These are phyloP conservation scores for Penicillium vulpinum DNA, from an alignment of 2,329 filamentous ascomycete genomes.

Conservation along the genomic window DNA sequence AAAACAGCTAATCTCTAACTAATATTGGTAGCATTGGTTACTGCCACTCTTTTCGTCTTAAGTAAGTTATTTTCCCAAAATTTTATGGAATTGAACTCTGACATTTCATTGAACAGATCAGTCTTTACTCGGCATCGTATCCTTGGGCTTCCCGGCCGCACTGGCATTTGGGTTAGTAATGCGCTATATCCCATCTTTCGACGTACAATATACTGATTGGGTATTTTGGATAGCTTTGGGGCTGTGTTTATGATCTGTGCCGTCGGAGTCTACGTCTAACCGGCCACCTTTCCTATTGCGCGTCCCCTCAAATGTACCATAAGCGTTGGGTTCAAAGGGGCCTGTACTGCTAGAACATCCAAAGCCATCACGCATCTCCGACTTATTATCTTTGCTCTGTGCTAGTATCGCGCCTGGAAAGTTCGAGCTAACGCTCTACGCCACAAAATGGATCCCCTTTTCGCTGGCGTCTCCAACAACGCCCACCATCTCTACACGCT, in stretches of 20 bases:
- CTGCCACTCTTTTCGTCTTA: conserved; percentile 79
- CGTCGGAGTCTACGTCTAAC: conserved; percentile 94
- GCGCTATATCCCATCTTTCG: conserved; percentile 22
- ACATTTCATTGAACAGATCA: conserved; percentile 61
- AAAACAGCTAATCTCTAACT: conserved; percentile 14
- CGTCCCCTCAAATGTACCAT: conserved; percentile 38
- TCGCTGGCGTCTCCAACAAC: conserved; percentile 62
- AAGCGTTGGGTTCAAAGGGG: conserved; percentile 32
- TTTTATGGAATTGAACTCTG: conserved; percentile 8
- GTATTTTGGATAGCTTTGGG: conserved; percentile 67
- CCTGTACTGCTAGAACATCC: conserved; percentile 37
- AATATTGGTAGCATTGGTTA: conserved; percentile 55
- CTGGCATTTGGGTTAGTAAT: conserved; percentile 78
- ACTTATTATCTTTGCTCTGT: conserved; percentile 2
- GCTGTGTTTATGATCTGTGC: conserved; percentile 99
- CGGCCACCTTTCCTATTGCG: conserved; percentile 23
- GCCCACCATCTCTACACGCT: conserved; percentile 61
- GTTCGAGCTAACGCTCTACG: conserved; percentile 3
- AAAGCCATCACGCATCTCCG: conserved; percentile 22
- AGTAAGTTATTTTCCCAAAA: conserved; percentile 61
- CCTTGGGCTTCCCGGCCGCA: conserved; percentile 83
- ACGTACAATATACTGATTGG: background rate
- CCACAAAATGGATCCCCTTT: conserved; percentile 46
- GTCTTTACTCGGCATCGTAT: conserved; percentile 71
- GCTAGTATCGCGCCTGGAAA: background rate